A percentile compares a stretch with the other conserved stretches of the same genome.
Evolutionary conservation across 768 basidiomycete genomes (phyloP).

Genomic region (Suillus fuscotomentosus): DNA sequence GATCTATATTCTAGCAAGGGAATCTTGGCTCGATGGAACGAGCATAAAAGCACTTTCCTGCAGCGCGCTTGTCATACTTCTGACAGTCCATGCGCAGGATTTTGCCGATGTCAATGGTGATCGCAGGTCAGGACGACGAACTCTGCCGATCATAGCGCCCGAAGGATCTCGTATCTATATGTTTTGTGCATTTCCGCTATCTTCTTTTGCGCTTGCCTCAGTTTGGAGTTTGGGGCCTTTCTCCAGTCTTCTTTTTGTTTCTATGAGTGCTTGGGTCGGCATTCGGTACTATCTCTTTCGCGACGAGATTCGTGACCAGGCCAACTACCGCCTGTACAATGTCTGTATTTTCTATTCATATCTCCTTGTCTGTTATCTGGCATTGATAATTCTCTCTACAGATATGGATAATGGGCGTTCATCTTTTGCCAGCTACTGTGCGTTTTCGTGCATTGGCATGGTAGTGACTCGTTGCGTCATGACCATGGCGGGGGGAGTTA

Average conservation of each 20-base stretch:
- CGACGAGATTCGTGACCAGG: slow-evolving; percentile 10
- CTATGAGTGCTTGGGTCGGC: slow-evolving; percentile 14
- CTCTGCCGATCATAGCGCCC: slow-evolving; percentile 26
- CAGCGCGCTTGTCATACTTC: slow-evolving; percentile 30
- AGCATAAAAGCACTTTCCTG: slow-evolving; percentile 9
- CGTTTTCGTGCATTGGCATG: background rate
- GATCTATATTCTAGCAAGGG: background rate
- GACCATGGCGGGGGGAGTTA: background rate
- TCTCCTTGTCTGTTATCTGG: background rate
- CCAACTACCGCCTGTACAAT: slow-evolving; percentile 14
- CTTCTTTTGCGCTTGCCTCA: slow-evolving; percentile 10
- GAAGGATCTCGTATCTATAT: slow-evolving; percentile 17
- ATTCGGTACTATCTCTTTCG: slow-evolving; percentile 15
- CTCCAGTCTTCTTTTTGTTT: slow-evolving; percentile 6
- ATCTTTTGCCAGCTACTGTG: background rate
- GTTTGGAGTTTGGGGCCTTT: slow-evolving; percentile 17
- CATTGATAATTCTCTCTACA: background rate
- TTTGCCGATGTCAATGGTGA: slow-evolving; percentile 34
- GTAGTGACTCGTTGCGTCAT: background rate
- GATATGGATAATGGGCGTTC: background rate
- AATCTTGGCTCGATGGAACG: background rate
- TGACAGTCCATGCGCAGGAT: slow-evolving; percentile 38
- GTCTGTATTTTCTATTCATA: slow-evolving; percentile 2
- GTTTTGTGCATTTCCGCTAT: slow-evolving; percentile 11
- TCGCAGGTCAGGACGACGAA: slow-evolving; percentile 25